Conservation (phyloP, 2,329 filamentous ascomycete species). For the Aspergillus eucalypticola region DNA sequence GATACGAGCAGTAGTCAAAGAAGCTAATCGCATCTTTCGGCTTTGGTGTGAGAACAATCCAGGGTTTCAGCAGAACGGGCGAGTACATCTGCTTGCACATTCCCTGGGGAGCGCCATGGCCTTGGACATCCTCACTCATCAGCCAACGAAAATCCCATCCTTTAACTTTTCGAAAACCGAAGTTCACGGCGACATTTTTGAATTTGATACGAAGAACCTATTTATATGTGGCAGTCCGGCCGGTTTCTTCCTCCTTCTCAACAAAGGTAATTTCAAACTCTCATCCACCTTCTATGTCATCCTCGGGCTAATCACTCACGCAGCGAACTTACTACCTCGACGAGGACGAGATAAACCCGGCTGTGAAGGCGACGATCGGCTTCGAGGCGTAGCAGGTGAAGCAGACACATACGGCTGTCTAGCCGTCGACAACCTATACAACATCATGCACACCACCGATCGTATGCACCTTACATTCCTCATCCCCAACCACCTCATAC, state of each 20-base stretch:
- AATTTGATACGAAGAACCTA: constrained; percentile 87
- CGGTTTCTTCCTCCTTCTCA: constrained; percentile 88
- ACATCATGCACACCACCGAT: constrained; percentile 75
- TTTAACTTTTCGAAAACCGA: constrained; percentile 41
- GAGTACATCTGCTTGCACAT: constrained; percentile 90
- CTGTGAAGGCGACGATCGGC: constrained; percentile 63
- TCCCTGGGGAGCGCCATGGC: constrained; percentile 95
- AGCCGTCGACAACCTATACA: constrained; percentile 95
- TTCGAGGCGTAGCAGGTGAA: constrained; percentile 70
- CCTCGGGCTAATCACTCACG: constrained; percentile 20
- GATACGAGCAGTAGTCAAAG: constrained; percentile 81
- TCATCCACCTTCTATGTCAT: constrained; percentile 32
- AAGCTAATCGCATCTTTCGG: constrained; percentile 93
- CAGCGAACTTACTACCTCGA: constrained; percentile 70
- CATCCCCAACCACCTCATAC: constrained; percentile 40
- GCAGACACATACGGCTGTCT: constrained; percentile 82
- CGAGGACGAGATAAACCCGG: constrained; percentile 74
- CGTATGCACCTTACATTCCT: constrained; percentile 36
- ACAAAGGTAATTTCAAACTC: constrained; percentile 50
- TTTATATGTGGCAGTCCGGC: constrained; percentile 89
- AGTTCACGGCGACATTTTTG: constrained; percentile 64
- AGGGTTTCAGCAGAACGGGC: constrained; percentile 74
- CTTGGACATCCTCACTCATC: constrained; percentile 83
- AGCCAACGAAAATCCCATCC: constrained; percentile 70
- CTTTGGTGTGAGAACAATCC: constrained; percentile 95